phyloP scores from a whole-genome alignment of 768 basidiomycete species.

The Pulveroboletus sp. region DNA sequence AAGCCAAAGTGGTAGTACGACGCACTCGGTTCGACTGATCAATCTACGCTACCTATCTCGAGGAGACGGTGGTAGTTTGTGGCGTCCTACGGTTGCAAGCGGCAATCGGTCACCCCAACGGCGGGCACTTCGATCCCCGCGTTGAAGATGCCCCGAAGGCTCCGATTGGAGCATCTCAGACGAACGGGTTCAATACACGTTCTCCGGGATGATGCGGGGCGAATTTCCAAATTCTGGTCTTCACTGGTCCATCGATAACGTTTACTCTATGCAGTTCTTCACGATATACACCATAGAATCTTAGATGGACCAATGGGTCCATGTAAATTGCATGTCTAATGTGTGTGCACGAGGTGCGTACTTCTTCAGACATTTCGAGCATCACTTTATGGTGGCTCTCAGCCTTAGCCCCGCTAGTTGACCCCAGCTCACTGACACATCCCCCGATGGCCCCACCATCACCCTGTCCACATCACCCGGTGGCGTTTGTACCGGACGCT shows the following conservation, averaged over 20 bases:
- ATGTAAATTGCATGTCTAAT: background rate
- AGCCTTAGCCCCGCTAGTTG: no score
- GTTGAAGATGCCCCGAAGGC: background rate
- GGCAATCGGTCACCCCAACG: background rate
- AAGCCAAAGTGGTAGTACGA: constrained; percentile 62
- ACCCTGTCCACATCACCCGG: no score
- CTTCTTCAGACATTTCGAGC: no score
- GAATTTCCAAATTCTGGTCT: constrained; percentile 4
- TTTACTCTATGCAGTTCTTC: constrained; percentile 2
- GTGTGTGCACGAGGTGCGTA: no score
- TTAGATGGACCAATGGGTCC: background rate
- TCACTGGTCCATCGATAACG: constrained; percentile 11
- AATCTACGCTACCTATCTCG: constrained; percentile 7
- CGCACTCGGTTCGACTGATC: constrained; percentile 6
- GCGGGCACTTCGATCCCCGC: background rate
- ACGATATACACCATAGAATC: background rate
- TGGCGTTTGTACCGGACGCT: no score
- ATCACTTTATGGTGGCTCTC: no score
- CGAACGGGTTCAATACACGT: background rate
- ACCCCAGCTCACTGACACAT: no score
- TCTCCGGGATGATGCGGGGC: constrained; percentile 11
- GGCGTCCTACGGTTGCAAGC: background rate
- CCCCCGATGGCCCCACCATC: no score
- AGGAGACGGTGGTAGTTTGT: background rate
- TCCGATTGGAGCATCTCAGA: background rate